A percentile compares a stretch with the other conserved stretches of the same genome.
Evolutionary conservation across 116 monocot genomes (phyloP).

Genomic region (Papilionanthe hybrid): DNA sequence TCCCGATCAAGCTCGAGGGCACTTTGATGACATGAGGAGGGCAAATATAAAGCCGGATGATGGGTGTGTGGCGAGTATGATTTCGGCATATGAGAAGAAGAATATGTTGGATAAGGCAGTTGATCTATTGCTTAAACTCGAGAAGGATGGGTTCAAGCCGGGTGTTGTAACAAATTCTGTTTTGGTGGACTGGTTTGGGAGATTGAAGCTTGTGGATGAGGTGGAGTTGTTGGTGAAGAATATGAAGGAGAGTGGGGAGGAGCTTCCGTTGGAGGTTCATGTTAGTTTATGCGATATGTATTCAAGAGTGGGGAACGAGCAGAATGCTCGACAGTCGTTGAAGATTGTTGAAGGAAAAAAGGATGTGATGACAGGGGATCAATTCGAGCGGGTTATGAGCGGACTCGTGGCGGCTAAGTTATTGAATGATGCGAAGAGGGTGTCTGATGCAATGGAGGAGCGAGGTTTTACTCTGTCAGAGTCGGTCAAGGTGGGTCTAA

Average conservation of each 20-base stretch:
- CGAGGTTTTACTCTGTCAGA: conserved; percentile 45
- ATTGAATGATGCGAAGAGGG: conserved; percentile 49
- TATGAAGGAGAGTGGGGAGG: conserved; percentile 51
- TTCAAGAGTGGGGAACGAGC: conserved; percentile 31
- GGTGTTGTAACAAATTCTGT: conserved; percentile 56
- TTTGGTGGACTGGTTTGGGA: conserved; percentile 77
- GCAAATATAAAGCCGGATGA: conserved; percentile 60
- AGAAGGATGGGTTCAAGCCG: conserved; percentile 65
- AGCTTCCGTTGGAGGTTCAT: conserved; percentile 44
- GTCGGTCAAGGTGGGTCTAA: conserved; percentile 15
- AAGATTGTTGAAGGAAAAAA: conserved; percentile 62
- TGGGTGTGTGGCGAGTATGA: conserved; percentile 49
- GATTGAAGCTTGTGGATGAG: conserved; percentile 70
- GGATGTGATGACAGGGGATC: conserved; percentile 32
- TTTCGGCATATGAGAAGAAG: conserved; percentile 53
- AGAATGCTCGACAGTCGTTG: conserved; percentile 41
- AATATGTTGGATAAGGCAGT: conserved; percentile 81
- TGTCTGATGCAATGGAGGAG: conserved; percentile 47
- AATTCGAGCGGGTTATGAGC: conserved; percentile 62
- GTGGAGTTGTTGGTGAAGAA: conserved; percentile 53
- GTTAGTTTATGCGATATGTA: conserved; percentile 80
- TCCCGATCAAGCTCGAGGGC: conserved; percentile 45
- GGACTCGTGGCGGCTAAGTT: conserved; percentile 59
- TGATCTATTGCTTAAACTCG: conserved; percentile 53
- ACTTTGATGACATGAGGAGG: conserved; percentile 56